Conservation (phyloP, 1,139 yeast genomes). For the Hemisphaericaspora lyxosophila region DNA sequence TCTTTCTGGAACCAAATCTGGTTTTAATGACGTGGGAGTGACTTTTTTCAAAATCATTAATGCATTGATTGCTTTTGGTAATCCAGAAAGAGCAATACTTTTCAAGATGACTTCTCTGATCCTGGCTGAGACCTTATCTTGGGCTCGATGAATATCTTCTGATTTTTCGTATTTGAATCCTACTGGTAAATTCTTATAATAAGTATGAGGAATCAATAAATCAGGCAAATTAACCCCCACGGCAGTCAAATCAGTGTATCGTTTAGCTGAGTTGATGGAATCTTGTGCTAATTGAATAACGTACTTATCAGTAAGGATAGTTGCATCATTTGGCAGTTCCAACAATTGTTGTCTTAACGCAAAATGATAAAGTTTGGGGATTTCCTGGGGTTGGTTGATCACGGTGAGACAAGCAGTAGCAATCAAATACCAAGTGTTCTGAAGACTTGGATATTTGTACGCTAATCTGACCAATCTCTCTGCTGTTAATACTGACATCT, state of each 20-base stretch:
- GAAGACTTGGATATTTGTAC: constrained; percentile 48
- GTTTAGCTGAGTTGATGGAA: constrained; percentile 38
- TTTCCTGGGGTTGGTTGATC: constrained; percentile 78
- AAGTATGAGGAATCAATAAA: constrained; percentile 41
- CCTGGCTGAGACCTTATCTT: constrained; percentile 50
- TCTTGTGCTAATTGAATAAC: constrained; percentile 35
- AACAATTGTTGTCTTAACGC: constrained; percentile 58
- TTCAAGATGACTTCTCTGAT: constrained; percentile 77
- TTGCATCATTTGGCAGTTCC: constrained; percentile 29
- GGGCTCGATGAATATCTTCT: constrained; percentile 39
- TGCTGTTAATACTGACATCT: constrained; percentile 48
- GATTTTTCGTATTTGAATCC: constrained; percentile 30
- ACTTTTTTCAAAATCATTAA: constrained; percentile 61
- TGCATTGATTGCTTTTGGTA: constrained; percentile 83
- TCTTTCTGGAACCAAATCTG: constrained; percentile 31
- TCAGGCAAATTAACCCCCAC: constrained; percentile 49
- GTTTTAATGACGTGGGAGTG: constrained; percentile 55
- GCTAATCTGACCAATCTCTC: constrained; percentile 61
- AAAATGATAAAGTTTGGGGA: constrained; percentile 73
- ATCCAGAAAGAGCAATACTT: constrained; percentile 74
- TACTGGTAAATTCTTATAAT: constrained; percentile 42
- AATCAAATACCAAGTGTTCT: constrained; percentile 63
- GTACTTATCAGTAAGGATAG: constrained; percentile 25
- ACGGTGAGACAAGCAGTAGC: constrained; percentile 84
- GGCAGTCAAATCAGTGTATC: constrained; percentile 40